A percentile compares a stretch with the other conserved stretches of the same genome.
Conservation (phyloP, 495 filamentous ascomycete species). For the Penicillium maclennaniae region DNA sequence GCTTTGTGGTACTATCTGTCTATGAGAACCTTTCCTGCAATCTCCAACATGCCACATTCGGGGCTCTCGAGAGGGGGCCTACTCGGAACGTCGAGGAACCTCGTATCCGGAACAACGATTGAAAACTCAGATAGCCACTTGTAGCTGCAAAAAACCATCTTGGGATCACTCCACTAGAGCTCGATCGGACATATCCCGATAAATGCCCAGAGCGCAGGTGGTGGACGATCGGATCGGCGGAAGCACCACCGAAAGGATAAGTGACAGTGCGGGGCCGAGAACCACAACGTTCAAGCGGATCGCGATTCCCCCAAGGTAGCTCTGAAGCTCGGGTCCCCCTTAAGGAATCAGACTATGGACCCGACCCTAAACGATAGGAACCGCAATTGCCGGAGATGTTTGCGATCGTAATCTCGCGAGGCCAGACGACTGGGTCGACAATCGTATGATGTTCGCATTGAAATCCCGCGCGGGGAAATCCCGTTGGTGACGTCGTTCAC, state of each 20-base stretch:
- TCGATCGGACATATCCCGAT: neutral
- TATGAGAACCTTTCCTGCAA: too few relatives aligned
- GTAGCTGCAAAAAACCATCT: neutral
- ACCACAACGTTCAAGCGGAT: neutral
- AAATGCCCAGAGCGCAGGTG: neutral
- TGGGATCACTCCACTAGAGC: neutral
- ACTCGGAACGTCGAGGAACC: neutral
- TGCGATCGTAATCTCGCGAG: neutral
- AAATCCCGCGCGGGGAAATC: neutral
- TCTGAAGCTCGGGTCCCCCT: neutral
- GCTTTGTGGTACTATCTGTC: too few relatives aligned
- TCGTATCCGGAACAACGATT: neutral
- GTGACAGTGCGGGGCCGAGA: neutral
- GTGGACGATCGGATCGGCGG: neutral
- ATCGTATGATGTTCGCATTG: neutral
- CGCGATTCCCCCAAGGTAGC: slow-evolving; percentile 16
- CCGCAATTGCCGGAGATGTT: too few relatives aligned
- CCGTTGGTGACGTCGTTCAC: slow-evolving; percentile 21
- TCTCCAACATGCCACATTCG: too few relatives aligned
- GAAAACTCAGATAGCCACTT: neutral
- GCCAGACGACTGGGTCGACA: neutral
- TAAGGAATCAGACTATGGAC: neutral
- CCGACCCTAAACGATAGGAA: too few relatives aligned
- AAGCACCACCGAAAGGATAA: neutral
- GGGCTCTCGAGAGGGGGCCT: too few relatives aligned